A percentile compares a stretch with the other conserved stretches of the same genome.
Conservation (phyloP, 148 eudicot species). For the Arctostaphylos glauca region DNA sequence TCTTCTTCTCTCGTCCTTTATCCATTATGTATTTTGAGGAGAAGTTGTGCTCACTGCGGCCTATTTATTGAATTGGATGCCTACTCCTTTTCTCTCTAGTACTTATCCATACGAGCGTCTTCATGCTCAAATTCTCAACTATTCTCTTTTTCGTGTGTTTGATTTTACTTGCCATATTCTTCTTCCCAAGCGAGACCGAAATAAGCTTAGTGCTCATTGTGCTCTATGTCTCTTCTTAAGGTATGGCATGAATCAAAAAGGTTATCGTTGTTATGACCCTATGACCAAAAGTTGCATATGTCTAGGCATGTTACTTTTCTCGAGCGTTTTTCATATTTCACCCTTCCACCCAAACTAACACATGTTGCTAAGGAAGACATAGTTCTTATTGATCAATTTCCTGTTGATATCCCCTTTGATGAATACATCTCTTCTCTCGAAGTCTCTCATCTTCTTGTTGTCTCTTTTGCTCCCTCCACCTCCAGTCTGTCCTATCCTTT, state of each 20-base stretch:
- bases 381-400: too few species aligned
- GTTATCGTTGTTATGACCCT: neutral
- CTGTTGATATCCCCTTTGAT: too few species aligned
- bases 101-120: neutral
- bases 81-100: neutral
- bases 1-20: neutral
- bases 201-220: neutral
- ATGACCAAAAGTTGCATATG: too few species aligned
- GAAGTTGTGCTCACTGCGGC: neutral
- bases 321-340: too few species aligned
- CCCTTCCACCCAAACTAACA: too few species aligned
- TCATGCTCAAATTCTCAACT: neutral
- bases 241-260: neutral
- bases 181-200: too few species aligned
- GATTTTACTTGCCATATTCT: neutral
- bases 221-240: neutral
- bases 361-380: too few species aligned
- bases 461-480: too few species aligned
- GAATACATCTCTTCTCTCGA: too few species aligned
- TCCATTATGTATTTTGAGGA: neutral
- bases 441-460: too few species aligned
- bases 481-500: too few species aligned
- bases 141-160: neutral
- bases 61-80: neutral
- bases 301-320: too few species aligned